Conservation (phyloP, 2,329 filamentous ascomycete species). For the Colletotrichum filicis region DNA sequence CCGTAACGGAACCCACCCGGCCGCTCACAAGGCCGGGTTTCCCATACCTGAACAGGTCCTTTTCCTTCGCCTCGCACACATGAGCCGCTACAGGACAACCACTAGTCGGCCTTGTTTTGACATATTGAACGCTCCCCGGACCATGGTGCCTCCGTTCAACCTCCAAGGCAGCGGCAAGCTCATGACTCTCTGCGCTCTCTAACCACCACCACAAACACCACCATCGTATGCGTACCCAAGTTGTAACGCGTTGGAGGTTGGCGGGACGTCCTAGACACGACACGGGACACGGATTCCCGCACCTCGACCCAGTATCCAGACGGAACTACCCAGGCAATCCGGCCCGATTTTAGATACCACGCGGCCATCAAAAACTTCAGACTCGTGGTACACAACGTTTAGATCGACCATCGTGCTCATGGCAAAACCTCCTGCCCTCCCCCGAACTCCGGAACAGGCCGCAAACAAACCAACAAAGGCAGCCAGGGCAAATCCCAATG, state of each 20-base stretch:
- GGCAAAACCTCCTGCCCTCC: neutral
- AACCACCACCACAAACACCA: neutral
- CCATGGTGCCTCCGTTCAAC: conserved; percentile 18
- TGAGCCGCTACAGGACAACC: conserved; percentile 15
- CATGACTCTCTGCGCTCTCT: conserved; percentile 16
- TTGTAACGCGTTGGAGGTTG: neutral
- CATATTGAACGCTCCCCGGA: conserved; percentile 15
- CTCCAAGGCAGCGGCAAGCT: conserved; percentile 25
- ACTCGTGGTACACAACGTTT: neutral
- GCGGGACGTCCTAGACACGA: conserved; percentile 4
- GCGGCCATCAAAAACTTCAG: neutral
- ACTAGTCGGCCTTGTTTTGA: conserved; percentile 9
- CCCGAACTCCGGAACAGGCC: neutral
- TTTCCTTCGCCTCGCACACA: conserved; percentile 12
- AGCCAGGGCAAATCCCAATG: neutral
- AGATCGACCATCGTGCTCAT: conserved; percentile 11
- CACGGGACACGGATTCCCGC: conserved; percentile 9
- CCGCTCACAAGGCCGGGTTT: conserved; percentile 2
- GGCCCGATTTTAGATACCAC: conserved; percentile 13
- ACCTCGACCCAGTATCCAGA: neutral
- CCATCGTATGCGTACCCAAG: neutral
- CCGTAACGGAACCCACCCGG: conserved; percentile 15
- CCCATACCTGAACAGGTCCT: conserved; percentile 9
- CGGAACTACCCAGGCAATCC: conserved; percentile 1
- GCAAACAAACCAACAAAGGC: conserved; percentile 8